Base-by-base conservation (phyloP, 371 early-diverging fungal genomes). In the Saksenaea oblongispora region DNA sequence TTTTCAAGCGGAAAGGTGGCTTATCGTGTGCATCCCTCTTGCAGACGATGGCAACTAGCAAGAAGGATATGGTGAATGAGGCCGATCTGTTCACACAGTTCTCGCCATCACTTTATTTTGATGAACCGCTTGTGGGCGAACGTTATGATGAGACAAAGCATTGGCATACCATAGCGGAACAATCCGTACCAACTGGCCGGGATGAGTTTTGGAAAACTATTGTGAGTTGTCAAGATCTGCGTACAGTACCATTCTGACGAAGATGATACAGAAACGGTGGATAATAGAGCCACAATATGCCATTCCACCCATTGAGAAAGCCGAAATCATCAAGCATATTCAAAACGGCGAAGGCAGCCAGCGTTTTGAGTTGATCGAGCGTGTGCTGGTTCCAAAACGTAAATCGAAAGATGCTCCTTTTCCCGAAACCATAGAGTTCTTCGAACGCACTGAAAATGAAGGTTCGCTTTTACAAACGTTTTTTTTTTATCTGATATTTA, bases 231-330 rank as follows among this genome's bases (percentile, higher is more conserved):
- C 24, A 5, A 24, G 44, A 39, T 9, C 28, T 24, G n/a, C n/a
- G n/a, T n/a, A n/a, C n/a, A n/a, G n/a, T n/a, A n/a, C n/a, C 34
- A 11, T 35, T 47, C 47, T 42, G 13, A 31, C 15, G 17, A 9
- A 0, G 9, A 47, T 27, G 10, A 34, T 28, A 28, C 64, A 88
- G 84, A 78, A 75, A 53, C 84, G 83, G 26, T 91, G 92, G 92
- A 86, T 87, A n/a, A 35, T 59, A 7, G 87, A 88, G 34, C 87
- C 90, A 2, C 84, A 89, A 31, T 71, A 76, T 34, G 75, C 87
- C n/a, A 89, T 90, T 27, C 92, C 92, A 8, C 92, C 92, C 0
- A 67, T 91, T 17, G 76, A 84, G 47, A 77, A 74, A 34, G 86
- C 87, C 2, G 83, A 85, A 14, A 80, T 89, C 35, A 35, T 66